Evolutionary conservation across 805 yeast genomes (phyloP).

Genomic region (Suhomyces sp.): DNA sequence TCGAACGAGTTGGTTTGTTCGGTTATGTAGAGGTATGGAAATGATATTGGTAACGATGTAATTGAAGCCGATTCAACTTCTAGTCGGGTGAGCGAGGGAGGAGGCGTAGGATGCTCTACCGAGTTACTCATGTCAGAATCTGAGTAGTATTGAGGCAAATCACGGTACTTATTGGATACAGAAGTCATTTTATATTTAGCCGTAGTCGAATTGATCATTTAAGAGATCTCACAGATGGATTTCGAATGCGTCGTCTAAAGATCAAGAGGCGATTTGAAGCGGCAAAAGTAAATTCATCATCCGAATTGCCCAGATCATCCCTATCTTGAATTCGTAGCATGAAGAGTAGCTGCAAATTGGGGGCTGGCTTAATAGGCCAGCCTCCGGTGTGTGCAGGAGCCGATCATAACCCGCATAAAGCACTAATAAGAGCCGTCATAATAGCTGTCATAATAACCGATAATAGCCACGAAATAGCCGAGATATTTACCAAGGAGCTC

Average conservation of each 20-base stretch:
- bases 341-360: not conserved
- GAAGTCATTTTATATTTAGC: not conserved
- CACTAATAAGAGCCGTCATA: no score
- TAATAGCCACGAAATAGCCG: not conserved
- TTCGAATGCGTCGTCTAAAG: not conserved
- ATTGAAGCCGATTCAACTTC: slow-evolving; percentile 27
- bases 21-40: slow-evolving; percentile 25
- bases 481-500: not conserved
- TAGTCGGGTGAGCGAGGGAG: slow-evolving; percentile 8
- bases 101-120: not conserved
- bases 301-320: not conserved
- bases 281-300: not conserved
- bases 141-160: slow-evolving; percentile 1
- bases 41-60: slow-evolving; percentile 26
- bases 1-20: slow-evolving; percentile 22
- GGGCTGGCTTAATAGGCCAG: not conserved
- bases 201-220: not conserved
- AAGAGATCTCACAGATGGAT: not conserved
- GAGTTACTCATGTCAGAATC: slow-evolving; percentile 2
- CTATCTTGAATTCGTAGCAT: not conserved
- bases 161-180: not conserved
- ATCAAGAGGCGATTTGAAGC: not conserved
- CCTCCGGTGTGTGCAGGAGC: not conserved
- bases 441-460: not conserved
- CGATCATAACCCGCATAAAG: no score